Conservation (phyloP, 169 alveolate genomes). For the Ichthyophthirius multifiliis region DNA sequence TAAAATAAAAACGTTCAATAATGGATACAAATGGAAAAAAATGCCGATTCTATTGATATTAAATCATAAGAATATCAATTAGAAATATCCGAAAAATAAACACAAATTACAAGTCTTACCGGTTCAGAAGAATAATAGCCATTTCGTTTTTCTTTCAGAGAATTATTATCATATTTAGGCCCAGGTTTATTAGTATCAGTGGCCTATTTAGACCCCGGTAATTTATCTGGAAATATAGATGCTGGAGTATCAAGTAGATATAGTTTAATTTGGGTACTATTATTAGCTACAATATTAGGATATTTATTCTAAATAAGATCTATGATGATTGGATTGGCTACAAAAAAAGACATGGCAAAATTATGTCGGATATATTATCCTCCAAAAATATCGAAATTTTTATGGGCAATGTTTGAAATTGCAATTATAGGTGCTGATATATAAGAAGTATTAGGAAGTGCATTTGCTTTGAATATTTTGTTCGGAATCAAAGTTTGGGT, state of each 20-base stretch:
- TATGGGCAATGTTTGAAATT: slow-evolving; percentile 63
- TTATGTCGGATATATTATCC: slow-evolving; percentile 51
- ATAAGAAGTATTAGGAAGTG: slow-evolving; percentile 70
- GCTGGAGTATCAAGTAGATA: slow-evolving; percentile 44
- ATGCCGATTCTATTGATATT: too few relatives aligned
- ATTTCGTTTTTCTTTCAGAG: background rate
- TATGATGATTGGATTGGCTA: slow-evolving; percentile 31
- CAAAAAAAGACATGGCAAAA: slow-evolving; percentile 44
- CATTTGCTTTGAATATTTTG: slow-evolving; percentile 58
- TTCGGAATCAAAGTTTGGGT: slow-evolving; percentile 57
- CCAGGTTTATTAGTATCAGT: slow-evolving; percentile 47
- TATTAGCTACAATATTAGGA: slow-evolving; percentile 41
- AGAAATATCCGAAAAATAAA: too few relatives aligned
- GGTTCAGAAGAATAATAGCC: too few relatives aligned
- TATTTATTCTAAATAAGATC: slow-evolving; percentile 17
- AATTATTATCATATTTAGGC: slow-evolving; percentile 1
- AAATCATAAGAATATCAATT: too few relatives aligned
- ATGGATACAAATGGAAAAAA: too few relatives aligned
- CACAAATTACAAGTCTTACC: too few relatives aligned
- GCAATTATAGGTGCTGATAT: slow-evolving; percentile 80
- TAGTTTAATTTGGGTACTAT: slow-evolving; percentile 40
- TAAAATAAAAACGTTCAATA: too few relatives aligned
- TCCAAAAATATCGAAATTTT: slow-evolving; percentile 20
- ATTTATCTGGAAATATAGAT: slow-evolving; percentile 42
- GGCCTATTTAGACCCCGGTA: slow-evolving; percentile 52